Base-by-base conservation (phyloP, 2,329 filamentous ascomycete genomes). In the Sarocladium brachiariae region DNA sequence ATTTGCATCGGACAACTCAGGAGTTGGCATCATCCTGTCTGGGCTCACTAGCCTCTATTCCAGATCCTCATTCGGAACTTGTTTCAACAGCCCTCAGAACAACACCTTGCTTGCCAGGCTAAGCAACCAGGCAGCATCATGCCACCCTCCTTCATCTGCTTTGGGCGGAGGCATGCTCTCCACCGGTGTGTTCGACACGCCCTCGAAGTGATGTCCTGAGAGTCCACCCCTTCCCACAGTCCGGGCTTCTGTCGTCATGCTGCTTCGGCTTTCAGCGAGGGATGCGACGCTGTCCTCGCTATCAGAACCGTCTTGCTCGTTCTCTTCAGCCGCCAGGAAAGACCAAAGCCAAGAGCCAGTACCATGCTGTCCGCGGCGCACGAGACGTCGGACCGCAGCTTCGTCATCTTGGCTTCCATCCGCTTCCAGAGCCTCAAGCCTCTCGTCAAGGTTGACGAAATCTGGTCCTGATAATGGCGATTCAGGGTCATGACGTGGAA, bases 81-180 rank as follows among this genome's bases (percentile, higher is more conserved):
- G 48, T 16, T 13, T 13, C 27, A 13, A 7, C 7, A 30, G 34
- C 7, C 16, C 54, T 69, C 65, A 82, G 55, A 83, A 71, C 57
- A 83, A 68, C 39, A 83, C 77, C 59, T 80, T 83, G 23, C 76
- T 75, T 10, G 81, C 83, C 55, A 86, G 80, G 55, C 75, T 83
- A 51, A 86, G 65, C 43, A 87, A 64, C 83, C 83, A 87, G 14
- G 81, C 81, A 23, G 81, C 83, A 63, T 86, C 83, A 52, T 78
- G 74, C 83, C 82, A 86, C 8, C 76, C 76, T 14, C 79, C 80
- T 38, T 79, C 75, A 49, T 84, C 74, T 8, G 72, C 68, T 37
- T 73, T 73, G 48, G 70, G 69, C 9, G 72, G 68, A 27, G 61
- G 77, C 61, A 82, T 66, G 9, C 65, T 65, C 46, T 77, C 74